Conservation (phyloP, 345 rosid genomes). For the Pugionium dolabratum region DNA sequence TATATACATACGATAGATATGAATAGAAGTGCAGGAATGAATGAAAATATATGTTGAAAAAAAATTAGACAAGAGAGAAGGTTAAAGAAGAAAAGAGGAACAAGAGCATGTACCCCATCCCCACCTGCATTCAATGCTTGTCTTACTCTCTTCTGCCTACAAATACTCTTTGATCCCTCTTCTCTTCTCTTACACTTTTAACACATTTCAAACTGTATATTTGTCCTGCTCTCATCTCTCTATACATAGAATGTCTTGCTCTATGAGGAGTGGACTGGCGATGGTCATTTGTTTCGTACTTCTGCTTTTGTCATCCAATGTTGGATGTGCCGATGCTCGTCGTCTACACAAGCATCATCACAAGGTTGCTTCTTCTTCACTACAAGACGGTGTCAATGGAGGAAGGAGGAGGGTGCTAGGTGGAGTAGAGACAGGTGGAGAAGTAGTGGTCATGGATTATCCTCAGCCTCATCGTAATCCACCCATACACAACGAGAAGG, state of each 20-base stretch:
- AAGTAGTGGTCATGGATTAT: conserved; percentile 71
- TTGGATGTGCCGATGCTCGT: conserved; percentile 31
- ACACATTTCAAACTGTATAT: conserved; percentile 27
- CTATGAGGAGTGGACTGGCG: conserved; percentile 16
- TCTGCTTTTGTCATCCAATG: conserved; percentile 34
- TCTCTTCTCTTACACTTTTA: conserved; percentile 27
- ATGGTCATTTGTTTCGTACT: conserved; percentile 30
- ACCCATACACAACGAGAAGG: conserved; percentile 86
- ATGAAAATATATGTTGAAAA: conserved; percentile 32
- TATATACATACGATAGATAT: no score
- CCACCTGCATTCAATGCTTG: conserved; percentile 44
- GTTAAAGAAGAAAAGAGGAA: conserved; percentile 20
- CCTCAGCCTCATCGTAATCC: conserved; percentile 89
- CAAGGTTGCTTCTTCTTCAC: conserved; percentile 22
- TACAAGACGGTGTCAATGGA: conserved; percentile 1
- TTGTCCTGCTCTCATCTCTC: conserved; percentile 21
- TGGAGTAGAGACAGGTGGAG: conserved; percentile 42
- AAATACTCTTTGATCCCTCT: conserved; percentile 38
- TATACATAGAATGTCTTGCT: conserved; percentile 32
- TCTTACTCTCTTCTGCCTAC: conserved; percentile 44
- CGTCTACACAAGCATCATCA: conserved; percentile 31
- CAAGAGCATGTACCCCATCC: conserved; percentile 41
- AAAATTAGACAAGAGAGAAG: conserved; percentile 28
- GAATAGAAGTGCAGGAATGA: conserved; percentile 27
- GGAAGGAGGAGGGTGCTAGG: conserved; percentile 30